Evolutionary conservation across 2,329 filamentous ascomycete species (phyloP), one percentile per base, ranked within the genome.

Genomic region (Cladosporium oxysporum): DNA sequence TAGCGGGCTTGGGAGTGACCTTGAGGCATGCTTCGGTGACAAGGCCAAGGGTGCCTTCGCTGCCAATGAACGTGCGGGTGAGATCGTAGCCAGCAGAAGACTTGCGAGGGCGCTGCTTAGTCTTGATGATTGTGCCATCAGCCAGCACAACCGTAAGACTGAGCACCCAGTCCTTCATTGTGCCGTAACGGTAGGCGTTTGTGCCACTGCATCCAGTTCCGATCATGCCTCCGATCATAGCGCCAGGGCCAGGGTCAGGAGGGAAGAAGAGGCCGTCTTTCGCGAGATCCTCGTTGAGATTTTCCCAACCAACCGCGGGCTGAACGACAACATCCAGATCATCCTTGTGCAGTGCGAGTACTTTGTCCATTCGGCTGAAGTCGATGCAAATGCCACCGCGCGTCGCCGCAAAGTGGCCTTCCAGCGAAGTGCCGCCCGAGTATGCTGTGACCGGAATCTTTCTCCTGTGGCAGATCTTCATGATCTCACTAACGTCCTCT

Each of bases 101-200:
- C 83, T 97, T 97, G 71, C 93, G 87, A 12, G 93, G 92, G 58
- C 93, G 86, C 78, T 96, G 92, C 69, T 91, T 85, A 12, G 93
- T 97, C 83, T 93, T 94, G 80, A 97, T 90, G 61, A 97, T 80
- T 1, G 93, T 96, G 59, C 93, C 93, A 77, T 97, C 93, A 21
- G 93, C 93, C 72, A 97, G 84, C 12, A 97, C 93, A 4, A 96
- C 91, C 0, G 93, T 97, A 70, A 97, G 80, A 63, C 87, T 90
- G 26, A 96, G 81, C 14, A 97, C 93, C 93, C 93, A 97, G 76
- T 97, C 93, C 69, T 91, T 89, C 92, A 97, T 97, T 2, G 93
- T 97, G 68, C 93, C 93, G 77, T 96, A 97, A 66, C 93, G 86
- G 81, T 96, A 96, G 18, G 93, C 90, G 76, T 97, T 97, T 16